Evolutionary conservation across 2,329 filamentous ascomycete genomes (phyloP), one percentile per base, ranked within the genome.

Genomic region (Fusarium metavorans): DNA sequence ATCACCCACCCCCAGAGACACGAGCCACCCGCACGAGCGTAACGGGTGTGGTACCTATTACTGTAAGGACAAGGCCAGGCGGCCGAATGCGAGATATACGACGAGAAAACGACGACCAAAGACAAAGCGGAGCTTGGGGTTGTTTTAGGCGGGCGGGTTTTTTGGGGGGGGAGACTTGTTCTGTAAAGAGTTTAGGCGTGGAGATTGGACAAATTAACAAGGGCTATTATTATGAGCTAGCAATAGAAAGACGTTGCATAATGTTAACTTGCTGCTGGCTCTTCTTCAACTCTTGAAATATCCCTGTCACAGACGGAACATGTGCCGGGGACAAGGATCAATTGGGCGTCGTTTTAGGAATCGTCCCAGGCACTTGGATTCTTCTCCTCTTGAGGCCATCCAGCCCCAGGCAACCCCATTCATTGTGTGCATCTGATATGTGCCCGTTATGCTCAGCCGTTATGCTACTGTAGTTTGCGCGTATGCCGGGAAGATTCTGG

Each of bases 31-130:
- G 64, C 68, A 63, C 66, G 61, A 66, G 56, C 60, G 67, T 34
- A 58, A 69, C 58, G 67, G 70, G 54, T 43, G 30, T 56, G 52
- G 37, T 39, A 39, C 37, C 20, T 20, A 20, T 20, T 20, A 20
- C 20, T 20, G 20, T 20, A 20, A 20, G 20, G 20, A 20, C 25
- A 52, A 18, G 25, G 56, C 66, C 30, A 27, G 58, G 25, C 58
- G 37, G 43, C 74, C 69, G 74, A 78, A 78, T 48, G 70, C 77
- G 77, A 78, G 77, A 66, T 71, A 78, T 78, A 78, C 77, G 77
- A 76, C 45, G 63, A 64, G 67, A 48, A 68, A 45, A 58, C 48
- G 45, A 43, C 59, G 32, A 27, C 65, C 75, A 48, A 57, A 72
- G 48, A 58, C 63, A 60, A 61, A 68, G 41, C 11, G 56, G 58